Conservation (phyloP, 805 yeast genomes). For the Candida tammaniensis region DNA sequence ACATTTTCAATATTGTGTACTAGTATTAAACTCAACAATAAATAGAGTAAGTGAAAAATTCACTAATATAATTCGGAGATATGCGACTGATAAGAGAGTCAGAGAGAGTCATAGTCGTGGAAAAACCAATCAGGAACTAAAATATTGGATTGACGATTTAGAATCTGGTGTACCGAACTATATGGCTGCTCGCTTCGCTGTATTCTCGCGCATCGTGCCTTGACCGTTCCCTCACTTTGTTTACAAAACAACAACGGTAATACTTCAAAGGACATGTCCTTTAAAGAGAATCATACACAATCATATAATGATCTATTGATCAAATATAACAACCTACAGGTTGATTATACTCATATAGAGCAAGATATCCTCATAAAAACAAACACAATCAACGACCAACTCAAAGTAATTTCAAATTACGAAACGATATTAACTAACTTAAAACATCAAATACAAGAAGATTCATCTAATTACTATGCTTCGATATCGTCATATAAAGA, state of each 20-base stretch:
- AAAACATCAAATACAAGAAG: constrained; percentile 24
- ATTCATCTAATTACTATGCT: constrained; percentile 24
- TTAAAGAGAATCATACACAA: constrained; percentile 9
- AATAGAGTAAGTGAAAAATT: not conserved
- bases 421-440: constrained; percentile 27
- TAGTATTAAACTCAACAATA: not conserved
- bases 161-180: too few relatives aligned
- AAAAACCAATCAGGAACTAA: too few relatives aligned
- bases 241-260: too few relatives aligned
- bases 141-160: too few relatives aligned
- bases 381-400: constrained; percentile 24
- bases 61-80: constrained; percentile 1
- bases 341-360: constrained; percentile 31
- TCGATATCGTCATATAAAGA: constrained; percentile 33
- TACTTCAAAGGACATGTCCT: constrained; percentile 8
- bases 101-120: constrained; percentile 5
- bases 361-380: constrained; percentile 26
- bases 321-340: constrained; percentile 20
- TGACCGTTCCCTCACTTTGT: too few relatives aligned
- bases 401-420: constrained; percentile 20
- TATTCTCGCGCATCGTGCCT: too few relatives aligned
- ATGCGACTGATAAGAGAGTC: constrained; percentile 8
- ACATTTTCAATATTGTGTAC: not conserved
- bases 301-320: constrained; percentile 32
- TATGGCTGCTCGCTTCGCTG: too few relatives aligned